Conservation (phyloP, 2,329 filamentous ascomycete genomes). For the Zasmidium cellare region DNA sequence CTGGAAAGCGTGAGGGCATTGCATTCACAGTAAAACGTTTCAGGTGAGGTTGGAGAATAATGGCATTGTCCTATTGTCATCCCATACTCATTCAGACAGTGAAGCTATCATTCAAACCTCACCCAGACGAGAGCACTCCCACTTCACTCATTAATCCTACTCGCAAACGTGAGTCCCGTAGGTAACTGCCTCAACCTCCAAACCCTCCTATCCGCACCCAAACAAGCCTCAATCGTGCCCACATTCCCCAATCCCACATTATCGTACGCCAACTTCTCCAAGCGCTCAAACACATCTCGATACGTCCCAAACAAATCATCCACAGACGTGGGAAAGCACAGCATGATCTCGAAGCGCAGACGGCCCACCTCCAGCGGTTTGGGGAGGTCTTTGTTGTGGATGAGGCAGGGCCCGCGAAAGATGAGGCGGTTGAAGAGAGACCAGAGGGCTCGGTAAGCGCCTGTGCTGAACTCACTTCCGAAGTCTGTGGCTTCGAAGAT, state of each 20-base stretch:
- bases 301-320: constrained; percentile 20
- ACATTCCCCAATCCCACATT: constrained; percentile 19
- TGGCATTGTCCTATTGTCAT: neutral
- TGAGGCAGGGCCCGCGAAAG: constrained; percentile 13
- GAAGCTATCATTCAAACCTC: neutral
- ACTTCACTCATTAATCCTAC: constrained; percentile 4
- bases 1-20: neutral
- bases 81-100: neutral
- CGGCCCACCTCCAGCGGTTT: constrained; percentile 8
- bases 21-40: neutral
- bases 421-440: constrained; percentile 13
- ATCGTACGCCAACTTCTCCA: constrained; percentile 18
- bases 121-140: neutral
- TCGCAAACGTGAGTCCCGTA: constrained; percentile 12
- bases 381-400: constrained; percentile 1
- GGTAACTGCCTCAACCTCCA: constrained; percentile 17
- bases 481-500: constrained; percentile 13
- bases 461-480: constrained; percentile 17
- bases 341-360: constrained; percentile 14
- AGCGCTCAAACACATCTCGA: constrained; percentile 16
- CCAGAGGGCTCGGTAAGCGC: constrained; percentile 19
- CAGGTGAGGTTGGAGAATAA: neutral
- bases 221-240: constrained; percentile 13
- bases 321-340: constrained; percentile 15
- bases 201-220: constrained; percentile 14